Conservation (phyloP, 2,329 filamentous ascomycete genomes). For the Zymoseptoria passerinii region DNA sequence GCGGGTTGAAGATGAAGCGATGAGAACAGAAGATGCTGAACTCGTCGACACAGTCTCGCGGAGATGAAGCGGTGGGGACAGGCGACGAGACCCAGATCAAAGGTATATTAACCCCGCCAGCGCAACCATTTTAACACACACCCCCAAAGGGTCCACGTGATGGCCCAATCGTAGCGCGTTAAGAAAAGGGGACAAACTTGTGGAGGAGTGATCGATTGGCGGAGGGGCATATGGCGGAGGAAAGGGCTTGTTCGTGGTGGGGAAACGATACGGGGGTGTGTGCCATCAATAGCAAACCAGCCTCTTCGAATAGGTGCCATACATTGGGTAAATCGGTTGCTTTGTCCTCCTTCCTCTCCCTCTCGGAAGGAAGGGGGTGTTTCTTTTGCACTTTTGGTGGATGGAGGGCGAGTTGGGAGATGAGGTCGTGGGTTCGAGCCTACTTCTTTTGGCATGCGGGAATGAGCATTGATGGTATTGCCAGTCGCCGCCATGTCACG, state of each 20-base stretch:
- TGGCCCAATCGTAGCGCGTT: background rate
- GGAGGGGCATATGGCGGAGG: no score
- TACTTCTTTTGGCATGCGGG: background rate
- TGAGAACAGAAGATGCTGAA: background rate
- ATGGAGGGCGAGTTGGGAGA: background rate
- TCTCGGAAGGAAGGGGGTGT: background rate
- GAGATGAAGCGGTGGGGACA: background rate
- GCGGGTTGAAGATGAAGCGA: conserved; percentile 5
- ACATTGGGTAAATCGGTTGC: background rate
- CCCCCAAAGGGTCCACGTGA: no score
- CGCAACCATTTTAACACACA: background rate
- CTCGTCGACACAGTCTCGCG: no score
- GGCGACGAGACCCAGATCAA: no score
- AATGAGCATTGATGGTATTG: no score
- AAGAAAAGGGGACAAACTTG: background rate
- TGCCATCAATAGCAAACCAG: background rate
- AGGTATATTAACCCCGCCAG: background rate
- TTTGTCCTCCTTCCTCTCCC: background rate
- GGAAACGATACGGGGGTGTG: background rate
- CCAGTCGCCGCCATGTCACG: no score
- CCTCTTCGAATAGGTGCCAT: background rate
- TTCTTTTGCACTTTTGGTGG: background rate
- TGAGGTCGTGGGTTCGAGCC: background rate
- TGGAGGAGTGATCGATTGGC: no score
- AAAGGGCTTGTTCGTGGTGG: no score